Percentiles rank a stretch among this genome's conserved stretches.
Conservation (phyloP, 176 grass and related monocot species). For the Paspalum vaginatum region DNA sequence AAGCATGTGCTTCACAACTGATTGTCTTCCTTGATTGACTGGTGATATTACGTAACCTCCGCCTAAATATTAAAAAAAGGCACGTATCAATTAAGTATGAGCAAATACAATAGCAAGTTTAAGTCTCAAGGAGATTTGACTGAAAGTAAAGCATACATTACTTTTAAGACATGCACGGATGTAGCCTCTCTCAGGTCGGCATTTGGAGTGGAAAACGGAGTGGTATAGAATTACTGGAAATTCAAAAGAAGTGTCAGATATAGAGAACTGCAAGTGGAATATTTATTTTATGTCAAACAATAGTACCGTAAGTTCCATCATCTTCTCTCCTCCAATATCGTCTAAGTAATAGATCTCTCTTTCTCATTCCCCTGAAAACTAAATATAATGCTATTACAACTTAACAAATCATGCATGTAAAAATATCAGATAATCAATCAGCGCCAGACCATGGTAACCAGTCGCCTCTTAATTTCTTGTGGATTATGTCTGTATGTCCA, state of each 20-base stretch:
- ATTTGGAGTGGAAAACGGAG: constrained; percentile 93
- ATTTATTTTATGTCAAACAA: constrained; percentile 40
- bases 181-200: constrained; percentile 69
- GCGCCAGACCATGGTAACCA: constrained; percentile 87
- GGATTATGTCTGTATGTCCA: constrained; percentile 95
- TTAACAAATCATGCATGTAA: constrained; percentile 26
- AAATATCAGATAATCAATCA: constrained; percentile 31
- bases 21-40: constrained; percentile 86
- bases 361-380: constrained; percentile 95
- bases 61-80: constrained; percentile 57
- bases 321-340: constrained; percentile 99
- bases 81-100: constrained; percentile 33
- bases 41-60: constrained; percentile 97
- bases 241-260: constrained; percentile 52
- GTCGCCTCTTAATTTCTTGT: constrained; percentile 88
- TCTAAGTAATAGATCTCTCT: constrained; percentile 89
- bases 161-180: constrained; percentile 98
- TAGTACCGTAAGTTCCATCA: constrained; percentile 94
- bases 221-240: constrained; percentile 94
- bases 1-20: constrained; percentile 98
- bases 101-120: not conserved
- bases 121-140: constrained; percentile 20
- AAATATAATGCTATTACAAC: constrained; percentile 55
- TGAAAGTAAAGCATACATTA: constrained; percentile 83
- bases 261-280: constrained; percentile 18